phyloP scores from a whole-genome alignment of 2,329 filamentous ascomycete species.

The Sporothrix curviconia region DNA sequence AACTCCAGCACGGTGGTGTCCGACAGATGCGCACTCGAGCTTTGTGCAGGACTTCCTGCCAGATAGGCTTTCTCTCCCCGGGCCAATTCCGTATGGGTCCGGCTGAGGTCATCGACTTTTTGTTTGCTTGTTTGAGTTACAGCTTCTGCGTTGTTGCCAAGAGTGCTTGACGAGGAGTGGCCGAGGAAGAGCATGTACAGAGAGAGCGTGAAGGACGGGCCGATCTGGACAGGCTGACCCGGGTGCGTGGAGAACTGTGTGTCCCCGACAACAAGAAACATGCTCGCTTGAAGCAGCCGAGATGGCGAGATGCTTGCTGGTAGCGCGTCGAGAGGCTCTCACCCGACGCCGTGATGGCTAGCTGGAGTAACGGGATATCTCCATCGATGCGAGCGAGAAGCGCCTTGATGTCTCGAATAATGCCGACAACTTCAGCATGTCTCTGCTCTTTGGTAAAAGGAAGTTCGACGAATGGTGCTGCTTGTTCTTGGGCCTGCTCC shows the following conservation, averaged over 20 bases:
- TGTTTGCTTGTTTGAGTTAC: not conserved
- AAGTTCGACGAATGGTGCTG: no score
- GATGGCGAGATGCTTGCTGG: slow-evolving; percentile 84
- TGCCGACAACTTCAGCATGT: slow-evolving; percentile 58
- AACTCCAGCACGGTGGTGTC: slow-evolving; percentile 52
- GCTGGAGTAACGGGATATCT: slow-evolving; percentile 82
- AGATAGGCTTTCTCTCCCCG: slow-evolving; percentile 62
- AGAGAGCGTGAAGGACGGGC: slow-evolving; percentile 77
- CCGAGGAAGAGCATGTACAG: slow-evolving; percentile 93
- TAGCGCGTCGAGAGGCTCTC: slow-evolving; percentile 73
- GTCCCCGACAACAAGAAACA: slow-evolving; percentile 80
- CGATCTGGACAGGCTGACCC: slow-evolving; percentile 66
- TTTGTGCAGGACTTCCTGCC: slow-evolving; percentile 97
- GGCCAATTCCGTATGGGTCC: slow-evolving; percentile 41
- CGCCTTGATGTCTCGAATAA: slow-evolving; percentile 68
- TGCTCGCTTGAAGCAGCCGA: slow-evolving; percentile 83
- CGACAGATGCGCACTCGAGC: slow-evolving; percentile 74
- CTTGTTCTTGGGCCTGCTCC: slow-evolving; percentile 42
- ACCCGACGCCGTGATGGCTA: slow-evolving; percentile 90
- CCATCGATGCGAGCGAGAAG: slow-evolving; percentile 78
- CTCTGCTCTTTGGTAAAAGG: slow-evolving; percentile 45
- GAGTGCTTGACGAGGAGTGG: no score
- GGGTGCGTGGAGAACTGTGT: slow-evolving; percentile 67
- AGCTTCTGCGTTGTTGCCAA: not conserved
- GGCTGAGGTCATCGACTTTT: not conserved